Evolutionary conservation across 2,329 filamentous ascomycete species (phyloP).

Genomic region (Fusarium udum): DNA sequence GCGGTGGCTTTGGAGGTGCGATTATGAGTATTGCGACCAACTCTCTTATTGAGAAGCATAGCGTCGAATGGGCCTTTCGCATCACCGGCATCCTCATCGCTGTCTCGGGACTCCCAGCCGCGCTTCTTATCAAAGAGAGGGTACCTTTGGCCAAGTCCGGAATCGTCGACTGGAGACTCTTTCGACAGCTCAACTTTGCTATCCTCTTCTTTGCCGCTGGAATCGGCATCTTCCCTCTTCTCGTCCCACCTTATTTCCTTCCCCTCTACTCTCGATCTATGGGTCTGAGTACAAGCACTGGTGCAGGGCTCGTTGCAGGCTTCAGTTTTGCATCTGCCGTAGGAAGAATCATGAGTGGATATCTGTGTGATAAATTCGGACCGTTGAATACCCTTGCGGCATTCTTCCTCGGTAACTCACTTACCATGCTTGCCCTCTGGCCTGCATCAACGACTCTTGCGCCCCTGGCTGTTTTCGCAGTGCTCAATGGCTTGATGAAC

Average conservation of each 20-base stretch:
- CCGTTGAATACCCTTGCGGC: constrained; percentile 64
- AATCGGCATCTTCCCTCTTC: constrained; percentile 67
- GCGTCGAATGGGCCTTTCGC: constrained; percentile 61
- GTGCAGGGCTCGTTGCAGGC: constrained; percentile 66
- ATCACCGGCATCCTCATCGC: constrained; percentile 62
- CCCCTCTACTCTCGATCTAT: constrained; percentile 65
- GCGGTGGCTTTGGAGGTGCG: constrained; percentile 65
- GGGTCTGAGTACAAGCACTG: constrained; percentile 61
- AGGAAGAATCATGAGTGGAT: constrained; percentile 64
- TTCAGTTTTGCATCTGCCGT: constrained; percentile 70
- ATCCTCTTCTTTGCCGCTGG: constrained; percentile 63
- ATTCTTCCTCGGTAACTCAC: constrained; percentile 60
- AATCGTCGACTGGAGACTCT: constrained; percentile 64
- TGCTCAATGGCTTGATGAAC: constrained; percentile 68
- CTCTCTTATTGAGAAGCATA: constrained; percentile 56
- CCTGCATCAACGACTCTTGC: constrained; percentile 64
- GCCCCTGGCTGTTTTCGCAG: constrained; percentile 64
- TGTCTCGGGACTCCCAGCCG: constrained; percentile 64
- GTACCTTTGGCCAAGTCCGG: constrained; percentile 8
- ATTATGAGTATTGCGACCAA: constrained; percentile 61
- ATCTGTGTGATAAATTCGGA: constrained; percentile 63
- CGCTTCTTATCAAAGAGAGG: constrained; percentile 62
- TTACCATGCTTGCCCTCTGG: constrained; percentile 71
- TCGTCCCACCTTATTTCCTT: constrained; percentile 70
- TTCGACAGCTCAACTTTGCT: constrained; percentile 61